Evolutionary conservation across 768 basidiomycete species (phyloP).

Genomic region (Obba rivulosa): DNA sequence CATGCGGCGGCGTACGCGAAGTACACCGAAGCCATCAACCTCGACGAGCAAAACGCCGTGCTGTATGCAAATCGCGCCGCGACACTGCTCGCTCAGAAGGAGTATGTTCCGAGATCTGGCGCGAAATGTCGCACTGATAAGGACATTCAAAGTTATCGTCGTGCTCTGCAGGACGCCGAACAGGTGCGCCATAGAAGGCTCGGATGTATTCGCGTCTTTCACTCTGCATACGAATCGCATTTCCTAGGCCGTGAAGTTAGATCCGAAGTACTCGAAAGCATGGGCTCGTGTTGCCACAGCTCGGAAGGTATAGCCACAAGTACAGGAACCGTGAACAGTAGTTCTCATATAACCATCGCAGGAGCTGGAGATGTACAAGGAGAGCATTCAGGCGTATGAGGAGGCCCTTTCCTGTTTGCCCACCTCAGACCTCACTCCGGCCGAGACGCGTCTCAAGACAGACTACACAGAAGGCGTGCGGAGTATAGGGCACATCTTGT

Average conservation of each 20-base stretch:
- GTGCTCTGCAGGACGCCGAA: too few relatives aligned
- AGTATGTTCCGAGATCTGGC: slow-evolving; percentile 21
- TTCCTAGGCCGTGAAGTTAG: slow-evolving; percentile 16
- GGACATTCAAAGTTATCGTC: too few relatives aligned
- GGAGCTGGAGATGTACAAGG: slow-evolving; percentile 8
- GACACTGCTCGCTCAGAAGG: slow-evolving; percentile 30
- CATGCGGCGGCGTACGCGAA: slow-evolving; percentile 32
- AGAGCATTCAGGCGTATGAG: slow-evolving; percentile 13
- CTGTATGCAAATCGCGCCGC: slow-evolving; percentile 43
- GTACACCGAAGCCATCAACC: slow-evolving; percentile 38
- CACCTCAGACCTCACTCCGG: slow-evolving; percentile 2
- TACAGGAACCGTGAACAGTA: too few relatives aligned
- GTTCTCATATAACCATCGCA: too few relatives aligned
- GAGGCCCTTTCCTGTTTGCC: slow-evolving; percentile 11
- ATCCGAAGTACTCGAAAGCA: slow-evolving; percentile 19
- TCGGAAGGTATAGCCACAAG: slow-evolving; percentile 1
- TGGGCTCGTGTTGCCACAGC: slow-evolving; percentile 20
- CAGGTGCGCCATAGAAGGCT: background rate
- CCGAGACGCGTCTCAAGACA: slow-evolving; percentile 13
- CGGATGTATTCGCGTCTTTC: background rate
- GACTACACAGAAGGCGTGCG: slow-evolving; percentile 18
- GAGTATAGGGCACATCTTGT: too few relatives aligned
- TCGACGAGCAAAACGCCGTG: slow-evolving; percentile 32
- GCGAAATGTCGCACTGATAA: too few relatives aligned
- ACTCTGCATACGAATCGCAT: background rate